Conservation (phyloP, 2,329 filamentous ascomycete genomes). For the Pseudocercospora pini-densiflorae region DNA sequence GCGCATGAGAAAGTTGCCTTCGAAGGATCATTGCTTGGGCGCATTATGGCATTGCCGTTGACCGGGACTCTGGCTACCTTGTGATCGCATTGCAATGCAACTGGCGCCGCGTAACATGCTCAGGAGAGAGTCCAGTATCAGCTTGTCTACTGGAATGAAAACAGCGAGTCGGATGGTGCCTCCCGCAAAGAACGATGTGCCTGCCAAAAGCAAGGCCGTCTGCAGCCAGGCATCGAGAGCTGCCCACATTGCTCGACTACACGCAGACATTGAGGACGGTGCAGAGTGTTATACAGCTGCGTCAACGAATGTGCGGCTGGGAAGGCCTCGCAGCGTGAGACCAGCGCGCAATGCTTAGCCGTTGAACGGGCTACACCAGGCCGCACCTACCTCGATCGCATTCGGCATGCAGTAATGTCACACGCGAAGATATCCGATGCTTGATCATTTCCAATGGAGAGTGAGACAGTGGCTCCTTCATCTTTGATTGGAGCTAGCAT, state of each 20-base stretch:
- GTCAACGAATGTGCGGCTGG: not conserved
- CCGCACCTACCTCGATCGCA: not conserved
- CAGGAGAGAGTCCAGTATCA: not conserved
- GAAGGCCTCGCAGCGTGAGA: not conserved
- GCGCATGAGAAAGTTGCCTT: not conserved
- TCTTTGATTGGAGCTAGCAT: not conserved
- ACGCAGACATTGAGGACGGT: not conserved
- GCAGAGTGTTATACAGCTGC: not conserved
- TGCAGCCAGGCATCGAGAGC: not conserved
- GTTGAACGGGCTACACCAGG: not conserved
- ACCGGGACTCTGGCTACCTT: not conserved
- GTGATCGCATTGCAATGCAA: not conserved
- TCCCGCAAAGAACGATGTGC: not conserved
- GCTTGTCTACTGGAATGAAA: not conserved
- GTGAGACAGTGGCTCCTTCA: not conserved
- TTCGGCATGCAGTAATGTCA: not conserved
- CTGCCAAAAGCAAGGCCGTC: not conserved
- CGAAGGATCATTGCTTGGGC: not conserved
- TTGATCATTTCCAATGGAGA: not conserved
- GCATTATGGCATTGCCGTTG: not conserved
- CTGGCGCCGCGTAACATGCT: not conserved
- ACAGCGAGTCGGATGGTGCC: not conserved
- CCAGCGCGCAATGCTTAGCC: not conserved
- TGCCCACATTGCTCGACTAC: not conserved
- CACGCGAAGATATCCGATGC: not conserved